Evolutionary conservation across 208 protist species (phyloP).

Genomic region (Phytomonas francai): DNA sequence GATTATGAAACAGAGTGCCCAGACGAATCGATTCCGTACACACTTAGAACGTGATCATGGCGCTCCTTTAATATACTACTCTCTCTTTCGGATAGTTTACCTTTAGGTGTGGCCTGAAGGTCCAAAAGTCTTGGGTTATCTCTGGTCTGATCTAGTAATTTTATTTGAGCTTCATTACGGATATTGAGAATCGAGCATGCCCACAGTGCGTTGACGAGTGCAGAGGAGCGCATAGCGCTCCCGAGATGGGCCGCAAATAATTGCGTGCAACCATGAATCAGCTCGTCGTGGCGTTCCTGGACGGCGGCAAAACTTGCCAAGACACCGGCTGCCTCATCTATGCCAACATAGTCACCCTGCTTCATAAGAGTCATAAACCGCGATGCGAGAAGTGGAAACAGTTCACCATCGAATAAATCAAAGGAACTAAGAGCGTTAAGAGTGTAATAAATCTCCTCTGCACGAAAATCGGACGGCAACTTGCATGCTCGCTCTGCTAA

Average conservation of each 20-base stretch:
- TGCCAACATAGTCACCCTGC: slow-evolving; percentile 49
- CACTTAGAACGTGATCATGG: slow-evolving; percentile 17
- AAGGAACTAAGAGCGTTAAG: slow-evolving; percentile 73
- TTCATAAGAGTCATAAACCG: slow-evolving; percentile 50
- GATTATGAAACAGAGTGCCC: background rate
- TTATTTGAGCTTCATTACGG: slow-evolving; percentile 71
- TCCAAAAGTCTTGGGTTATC: slow-evolving; percentile 22
- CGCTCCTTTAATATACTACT: slow-evolving; percentile 33
- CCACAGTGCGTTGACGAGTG: slow-evolving; percentile 66
- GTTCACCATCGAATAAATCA: slow-evolving; percentile 85
- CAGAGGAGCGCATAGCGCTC: slow-evolving; percentile 26
- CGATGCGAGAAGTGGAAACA: slow-evolving; percentile 83
- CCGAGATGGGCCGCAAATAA: slow-evolving; percentile 39
- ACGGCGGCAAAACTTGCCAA: slow-evolving; percentile 84
- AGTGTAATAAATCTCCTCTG: slow-evolving; percentile 61
- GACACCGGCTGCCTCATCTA: slow-evolving; percentile 52
- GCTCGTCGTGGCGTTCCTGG: slow-evolving; percentile 80
- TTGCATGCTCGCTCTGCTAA: slow-evolving; percentile 83
- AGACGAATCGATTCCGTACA: slow-evolving; percentile 25
- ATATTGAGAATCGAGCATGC: slow-evolving; percentile 66
- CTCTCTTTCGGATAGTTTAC: slow-evolving; percentile 11
- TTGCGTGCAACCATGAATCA: slow-evolving; percentile 64
- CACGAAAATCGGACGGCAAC: slow-evolving; percentile 61
- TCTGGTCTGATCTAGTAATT: slow-evolving; percentile 40
- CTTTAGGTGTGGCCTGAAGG: slow-evolving; percentile 9